Evolutionary conservation across 2,329 filamentous ascomycete species (phyloP), one percentile per base, ranked within the genome.

Genomic region (Helotiales sp.): DNA sequence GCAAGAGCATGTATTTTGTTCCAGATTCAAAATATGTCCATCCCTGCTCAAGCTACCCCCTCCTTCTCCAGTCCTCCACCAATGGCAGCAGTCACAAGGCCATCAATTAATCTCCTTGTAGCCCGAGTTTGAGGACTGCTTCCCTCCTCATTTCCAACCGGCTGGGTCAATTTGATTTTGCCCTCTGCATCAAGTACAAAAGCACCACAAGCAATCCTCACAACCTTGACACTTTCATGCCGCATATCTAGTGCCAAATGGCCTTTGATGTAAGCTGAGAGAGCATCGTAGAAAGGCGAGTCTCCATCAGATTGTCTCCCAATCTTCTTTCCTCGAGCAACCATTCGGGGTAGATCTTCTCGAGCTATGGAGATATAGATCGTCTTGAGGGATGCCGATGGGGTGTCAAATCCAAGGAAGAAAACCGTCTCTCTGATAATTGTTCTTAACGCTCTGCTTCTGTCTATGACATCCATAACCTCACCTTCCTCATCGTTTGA

Each of bases 341-440:
- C 30, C 50, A 71, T 66, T 31, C 67, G 58, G 1, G 70, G 61
- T 6, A 79, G 60, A 61, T 79, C 75, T n/a, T 70, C 66, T 44
- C 68, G 66, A 2, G 72, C 63, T 52, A 79, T 73, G n/a, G 73
- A 72, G 47, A 79, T 69, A 31, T 78, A 75, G 34, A 79, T 66
- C 44, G 71, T 72, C 56, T 76, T 76, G 34, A 79, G 67, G 12
- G 63, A 36, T 3, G 58, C 17, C 12, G 59, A 62, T 55, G 67
- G 66, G 5, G 69, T 27, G 48, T 69, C 60, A 49, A 72, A 72
- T 8, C 66, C 65, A 34, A 72, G 49, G 3, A 60, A 58, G 5
- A 72, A 54, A 2, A 63, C 54, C 1, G 67, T 55, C 19, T 70
- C 69, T 44, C 66, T 69, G 19, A 72, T 56, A 3, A 63, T 54